Percentiles rank a stretch among this genome's conserved stretches.
These are phyloP conservation scores for Populus deltoides DNA, from an alignment of 345 rosid species.

Conservation along the genomic window DNA sequence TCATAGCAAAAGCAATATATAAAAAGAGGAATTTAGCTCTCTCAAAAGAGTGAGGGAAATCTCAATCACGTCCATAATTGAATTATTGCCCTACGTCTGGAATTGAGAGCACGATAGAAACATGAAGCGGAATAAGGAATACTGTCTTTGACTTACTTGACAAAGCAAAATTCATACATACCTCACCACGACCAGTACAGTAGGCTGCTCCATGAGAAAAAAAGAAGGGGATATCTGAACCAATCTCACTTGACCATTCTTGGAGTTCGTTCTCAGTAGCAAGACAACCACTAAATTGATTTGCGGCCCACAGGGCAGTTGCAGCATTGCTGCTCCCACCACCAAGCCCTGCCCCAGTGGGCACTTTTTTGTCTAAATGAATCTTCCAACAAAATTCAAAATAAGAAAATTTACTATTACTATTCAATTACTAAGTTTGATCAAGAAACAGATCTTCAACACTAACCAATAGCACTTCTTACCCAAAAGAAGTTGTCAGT, in stretches of 20 bases:
- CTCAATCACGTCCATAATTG: background rate
- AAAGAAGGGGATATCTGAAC: constrained; percentile 96
- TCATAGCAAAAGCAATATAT: background rate
- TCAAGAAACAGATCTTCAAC: background rate
- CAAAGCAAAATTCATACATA: constrained; percentile 29
- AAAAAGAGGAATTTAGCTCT: background rate
- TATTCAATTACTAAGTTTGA: background rate
- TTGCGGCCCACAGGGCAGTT: constrained; percentile 98
- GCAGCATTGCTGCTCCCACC: constrained; percentile 99
- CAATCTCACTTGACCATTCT: constrained; percentile 95
- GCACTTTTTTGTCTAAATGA: constrained; percentile 87
- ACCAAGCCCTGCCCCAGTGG: constrained; percentile 93
- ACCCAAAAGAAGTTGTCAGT: constrained; percentile 81
- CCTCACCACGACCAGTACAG: constrained; percentile 98
- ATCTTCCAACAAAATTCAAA: constrained; percentile 43
- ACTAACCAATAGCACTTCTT: constrained; percentile 10
- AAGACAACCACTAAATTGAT: constrained; percentile 68
- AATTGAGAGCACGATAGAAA: constrained; percentile 1
- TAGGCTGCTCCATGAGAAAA: constrained; percentile 94
- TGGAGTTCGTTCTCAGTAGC: constrained; percentile 88
- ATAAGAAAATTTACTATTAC: background rate
- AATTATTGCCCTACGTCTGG: background rate
- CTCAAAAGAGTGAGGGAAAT: background rate
- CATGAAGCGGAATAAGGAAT: background rate
- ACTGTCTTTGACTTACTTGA: constrained; percentile 3